Evolutionary conservation across 106 monocot genomes (phyloP).

Genomic region (Dendrobium catenatum): DNA sequence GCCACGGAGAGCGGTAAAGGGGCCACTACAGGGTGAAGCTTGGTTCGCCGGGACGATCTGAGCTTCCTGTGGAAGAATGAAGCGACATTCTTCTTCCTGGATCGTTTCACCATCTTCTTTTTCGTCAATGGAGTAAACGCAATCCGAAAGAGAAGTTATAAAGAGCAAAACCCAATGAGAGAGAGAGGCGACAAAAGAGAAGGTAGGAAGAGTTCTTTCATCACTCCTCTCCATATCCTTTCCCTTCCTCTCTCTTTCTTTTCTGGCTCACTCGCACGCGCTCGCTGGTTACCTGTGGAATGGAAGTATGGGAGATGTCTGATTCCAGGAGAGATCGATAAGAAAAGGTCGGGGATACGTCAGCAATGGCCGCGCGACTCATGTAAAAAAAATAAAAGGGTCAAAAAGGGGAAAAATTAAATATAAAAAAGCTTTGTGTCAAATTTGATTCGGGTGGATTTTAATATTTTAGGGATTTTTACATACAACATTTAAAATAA

Average conservation of each 20-base stretch:
- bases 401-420: too few species aligned
- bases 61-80: conserved; percentile 11
- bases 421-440: too few species aligned
- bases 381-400: too few species aligned
- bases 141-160: neutral
- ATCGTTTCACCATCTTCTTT: neutral
- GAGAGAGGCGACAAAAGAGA: neutral
- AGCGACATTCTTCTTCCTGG: neutral
- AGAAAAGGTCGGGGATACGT: too few species aligned
- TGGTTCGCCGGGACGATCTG: neutral
- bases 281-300: neutral
- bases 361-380: too few species aligned
- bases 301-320: neutral
- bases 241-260: neutral
- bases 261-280: neutral
- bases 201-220: neutral
- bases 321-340: too few species aligned
- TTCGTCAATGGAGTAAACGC: neutral
- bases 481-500: too few species aligned
- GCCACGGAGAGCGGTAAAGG: neutral
- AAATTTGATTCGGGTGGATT: too few species aligned
- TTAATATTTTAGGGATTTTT: too few species aligned
- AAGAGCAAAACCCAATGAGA: neutral
- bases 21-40: neutral
- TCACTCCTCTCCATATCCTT: neutral